Conservation (phyloP, 1,139 yeast species). For the Petasospora fabianii region DNA sequence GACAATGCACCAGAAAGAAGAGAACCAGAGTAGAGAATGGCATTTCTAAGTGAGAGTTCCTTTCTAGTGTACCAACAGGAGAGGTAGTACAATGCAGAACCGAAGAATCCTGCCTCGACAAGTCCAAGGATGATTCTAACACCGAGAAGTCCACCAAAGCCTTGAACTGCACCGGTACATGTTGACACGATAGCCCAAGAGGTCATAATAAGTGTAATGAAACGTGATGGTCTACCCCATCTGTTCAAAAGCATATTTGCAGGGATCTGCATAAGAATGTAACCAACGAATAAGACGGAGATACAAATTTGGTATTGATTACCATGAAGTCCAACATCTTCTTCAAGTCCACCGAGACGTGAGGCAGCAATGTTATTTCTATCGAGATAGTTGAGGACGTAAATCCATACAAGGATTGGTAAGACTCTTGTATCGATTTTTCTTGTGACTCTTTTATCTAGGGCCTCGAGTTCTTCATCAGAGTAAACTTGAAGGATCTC, state of each 20-base stretch:
- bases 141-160: slow-evolving; percentile 39
- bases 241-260: slow-evolving; percentile 44
- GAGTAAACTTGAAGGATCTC: slow-evolving; percentile 10
- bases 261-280: slow-evolving; percentile 58
- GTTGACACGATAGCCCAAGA: slow-evolving; percentile 47
- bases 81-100: slow-evolving; percentile 34
- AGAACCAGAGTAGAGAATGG: slow-evolving; percentile 34
- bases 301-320: slow-evolving; percentile 53
- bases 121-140: slow-evolving; percentile 44
- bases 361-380: slow-evolving; percentile 61
- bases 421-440: slow-evolving; percentile 52
- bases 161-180: slow-evolving; percentile 40
- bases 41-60: slow-evolving; percentile 37
- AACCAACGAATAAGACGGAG: slow-evolving; percentile 58
- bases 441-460: slow-evolving; percentile 11
- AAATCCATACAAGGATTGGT: slow-evolving; percentile 54
- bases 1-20: slow-evolving; percentile 37
- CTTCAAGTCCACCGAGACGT: slow-evolving; percentile 52
- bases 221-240: slow-evolving; percentile 45
- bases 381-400: slow-evolving; percentile 57
- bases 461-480: slow-evolving; percentile 7
- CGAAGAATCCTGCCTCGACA: slow-evolving; percentile 51
- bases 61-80: slow-evolving; percentile 33
- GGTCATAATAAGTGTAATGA: slow-evolving; percentile 46
- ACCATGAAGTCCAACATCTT: slow-evolving; percentile 47